These are phyloP conservation scores for Raddia guianensis DNA, from an alignment of 176 grass and related monocot species.

Conservation along the genomic window DNA sequence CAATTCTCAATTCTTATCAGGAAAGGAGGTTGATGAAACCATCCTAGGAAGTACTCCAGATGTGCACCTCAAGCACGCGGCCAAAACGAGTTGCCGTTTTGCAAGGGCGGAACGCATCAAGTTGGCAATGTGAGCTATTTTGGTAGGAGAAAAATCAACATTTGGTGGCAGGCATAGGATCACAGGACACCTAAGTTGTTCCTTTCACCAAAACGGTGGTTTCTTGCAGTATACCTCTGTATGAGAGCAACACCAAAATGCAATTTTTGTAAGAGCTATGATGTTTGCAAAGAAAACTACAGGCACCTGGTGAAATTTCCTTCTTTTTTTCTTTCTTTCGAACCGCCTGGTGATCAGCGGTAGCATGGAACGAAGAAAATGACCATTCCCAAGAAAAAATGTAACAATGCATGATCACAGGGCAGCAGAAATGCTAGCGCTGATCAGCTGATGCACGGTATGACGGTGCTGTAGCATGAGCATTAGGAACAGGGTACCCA, in stretches of 20 bases:
- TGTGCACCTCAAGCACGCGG: neutral
- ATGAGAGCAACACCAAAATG: neutral
- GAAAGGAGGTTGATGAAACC: neutral
- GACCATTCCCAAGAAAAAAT: constrained; percentile 12
- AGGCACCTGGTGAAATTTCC: neutral
- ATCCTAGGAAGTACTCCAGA: neutral
- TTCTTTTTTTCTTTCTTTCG: too few relatives aligned
- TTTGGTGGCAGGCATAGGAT: neutral
- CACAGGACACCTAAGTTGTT: neutral
- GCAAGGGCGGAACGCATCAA: neutral
- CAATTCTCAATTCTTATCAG: neutral
- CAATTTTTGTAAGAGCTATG: neutral
- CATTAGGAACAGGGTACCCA: too few relatives aligned
- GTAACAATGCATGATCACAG: neutral
- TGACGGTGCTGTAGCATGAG: neutral
- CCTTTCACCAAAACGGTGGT: too few relatives aligned
- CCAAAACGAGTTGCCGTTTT: neutral
- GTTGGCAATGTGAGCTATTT: neutral
- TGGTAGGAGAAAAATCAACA: neutral
- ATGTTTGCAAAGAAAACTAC: neutral
- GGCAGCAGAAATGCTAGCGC: too few relatives aligned
- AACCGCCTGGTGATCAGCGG: too few relatives aligned
- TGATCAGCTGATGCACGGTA: neutral
- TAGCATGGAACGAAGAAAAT: neutral
- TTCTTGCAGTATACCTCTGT: too few relatives aligned